Evolutionary conservation across 129 eudicot species (phyloP).

Genomic region (Lactuca sativa): DNA sequence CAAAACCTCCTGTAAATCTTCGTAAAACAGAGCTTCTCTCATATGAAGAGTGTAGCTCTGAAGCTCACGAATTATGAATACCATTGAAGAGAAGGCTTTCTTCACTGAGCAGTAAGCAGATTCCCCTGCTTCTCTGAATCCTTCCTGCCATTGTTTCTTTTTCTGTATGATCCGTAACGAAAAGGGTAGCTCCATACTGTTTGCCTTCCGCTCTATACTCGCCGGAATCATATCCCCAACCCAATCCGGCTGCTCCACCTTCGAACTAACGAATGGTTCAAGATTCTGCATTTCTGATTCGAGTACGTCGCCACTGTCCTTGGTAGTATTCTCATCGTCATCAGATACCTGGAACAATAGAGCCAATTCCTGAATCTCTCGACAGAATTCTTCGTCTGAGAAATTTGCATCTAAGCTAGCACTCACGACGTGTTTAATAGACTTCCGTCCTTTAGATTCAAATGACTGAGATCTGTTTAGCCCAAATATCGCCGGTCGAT

Average conservation of each 20-base stretch:
- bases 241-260: conserved; percentile 44
- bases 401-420: conserved; percentile 57
- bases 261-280: conserved; percentile 12
- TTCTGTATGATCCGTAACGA: conserved; percentile 80
- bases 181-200: conserved; percentile 68
- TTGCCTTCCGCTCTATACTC: conserved; percentile 72
- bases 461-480: conserved; percentile 39
- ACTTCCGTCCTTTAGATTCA: conserved; percentile 28
- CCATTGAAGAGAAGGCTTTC: conserved; percentile 95
- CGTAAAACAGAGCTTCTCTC: conserved; percentile 72
- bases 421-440: conserved; percentile 33
- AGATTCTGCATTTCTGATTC: conserved; percentile 15
- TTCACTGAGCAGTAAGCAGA: conserved; percentile 80
- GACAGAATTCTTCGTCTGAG: conserved; percentile 80
- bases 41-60: conserved; percentile 78
- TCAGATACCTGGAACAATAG: conserved; percentile 46
- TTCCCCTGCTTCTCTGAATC: conserved; percentile 65
- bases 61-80: conserved; percentile 87
- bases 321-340: conserved; percentile 21
- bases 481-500: conserved; percentile 41
- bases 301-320: background rate
- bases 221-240: conserved; percentile 58
- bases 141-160: conserved; percentile 73
- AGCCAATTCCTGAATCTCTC: conserved; percentile 56
- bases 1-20: conserved; percentile 78